phyloP scores from a whole-genome alignment of 495 filamentous ascomycete genomes.

The Annulohypoxylon nitens region DNA sequence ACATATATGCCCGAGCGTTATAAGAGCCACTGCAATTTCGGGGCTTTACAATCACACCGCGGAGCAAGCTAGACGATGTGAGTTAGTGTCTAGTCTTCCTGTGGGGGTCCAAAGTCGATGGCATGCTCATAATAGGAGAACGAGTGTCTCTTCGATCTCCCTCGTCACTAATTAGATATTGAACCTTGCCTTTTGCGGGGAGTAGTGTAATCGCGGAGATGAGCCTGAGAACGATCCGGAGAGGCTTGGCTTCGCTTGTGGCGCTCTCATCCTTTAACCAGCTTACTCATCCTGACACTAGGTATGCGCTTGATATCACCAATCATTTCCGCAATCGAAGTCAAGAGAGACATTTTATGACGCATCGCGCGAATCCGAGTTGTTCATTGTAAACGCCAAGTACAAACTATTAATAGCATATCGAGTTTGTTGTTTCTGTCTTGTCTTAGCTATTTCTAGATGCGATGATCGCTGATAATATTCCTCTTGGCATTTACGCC shows the following conservation, averaged over 20 bases:
- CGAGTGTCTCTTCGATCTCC: conserved; percentile 10
- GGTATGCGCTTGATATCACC: conserved; percentile 2
- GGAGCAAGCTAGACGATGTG: conserved; percentile 26
- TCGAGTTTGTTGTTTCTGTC: conserved; percentile 39
- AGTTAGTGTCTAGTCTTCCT: conserved; percentile 2
- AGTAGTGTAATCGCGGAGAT: conserved; percentile 9
- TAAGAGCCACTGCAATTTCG: conserved; percentile 30
- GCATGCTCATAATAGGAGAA: background rate
- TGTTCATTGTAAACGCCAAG: conserved; percentile 21
- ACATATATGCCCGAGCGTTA: conserved; percentile 2
- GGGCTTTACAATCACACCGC: conserved; percentile 10
- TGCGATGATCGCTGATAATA: conserved; percentile 37
- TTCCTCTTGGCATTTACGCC: conserved; percentile 35
- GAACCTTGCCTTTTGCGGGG: conserved; percentile 7
- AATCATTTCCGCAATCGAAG: conserved; percentile 4
- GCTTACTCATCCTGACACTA: background rate
- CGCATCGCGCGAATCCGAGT: conserved; percentile 8
- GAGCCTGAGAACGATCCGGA: conserved; percentile 2
- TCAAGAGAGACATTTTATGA: conserved; percentile 2
- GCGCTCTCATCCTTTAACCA: background rate
- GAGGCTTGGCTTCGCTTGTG: conserved; percentile 13
- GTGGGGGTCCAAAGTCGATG: conserved; percentile 17
- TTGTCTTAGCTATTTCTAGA: conserved; percentile 46
- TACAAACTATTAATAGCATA: conserved; percentile 39
- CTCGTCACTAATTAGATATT: conserved; percentile 3